phyloP scores from a whole-genome alignment of 1,284 basidiomycete species.

The Ceratobasidium sp. region DNA sequence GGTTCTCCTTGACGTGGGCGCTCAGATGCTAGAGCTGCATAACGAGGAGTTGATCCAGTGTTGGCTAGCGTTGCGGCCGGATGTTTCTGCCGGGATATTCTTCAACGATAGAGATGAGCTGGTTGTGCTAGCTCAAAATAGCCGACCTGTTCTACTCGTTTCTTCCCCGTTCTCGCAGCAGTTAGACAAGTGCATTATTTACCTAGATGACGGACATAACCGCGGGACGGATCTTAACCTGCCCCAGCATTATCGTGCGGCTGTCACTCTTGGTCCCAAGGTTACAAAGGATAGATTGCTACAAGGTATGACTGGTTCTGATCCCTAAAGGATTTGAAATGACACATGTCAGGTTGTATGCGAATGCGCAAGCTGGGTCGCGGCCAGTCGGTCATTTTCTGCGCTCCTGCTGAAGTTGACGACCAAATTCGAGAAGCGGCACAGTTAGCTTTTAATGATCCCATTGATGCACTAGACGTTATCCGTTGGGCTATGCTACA shows the following conservation, averaged over 20 bases:
- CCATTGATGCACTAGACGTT: constrained; percentile 15
- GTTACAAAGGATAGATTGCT: constrained; percentile 66
- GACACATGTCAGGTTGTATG: constrained; percentile 58
- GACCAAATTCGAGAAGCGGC: constrained; percentile 54
- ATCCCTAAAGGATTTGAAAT: constrained; percentile 50
- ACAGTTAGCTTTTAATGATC: background rate
- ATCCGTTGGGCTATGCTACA: constrained; percentile 37
- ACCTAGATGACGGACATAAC: constrained; percentile 69
- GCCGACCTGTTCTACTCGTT: constrained; percentile 55
- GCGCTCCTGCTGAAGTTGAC: constrained; percentile 62
- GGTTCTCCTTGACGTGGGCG: constrained; percentile 65
- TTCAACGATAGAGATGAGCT: constrained; percentile 61
- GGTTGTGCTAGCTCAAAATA: constrained; percentile 58
- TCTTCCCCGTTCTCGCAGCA: constrained; percentile 60
- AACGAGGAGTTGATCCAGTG: constrained; percentile 57
- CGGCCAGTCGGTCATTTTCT: constrained; percentile 64
- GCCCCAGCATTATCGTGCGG: constrained; percentile 59
- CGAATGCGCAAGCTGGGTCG: constrained; percentile 64
- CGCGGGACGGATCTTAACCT: constrained; percentile 67
- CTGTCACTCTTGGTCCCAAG: constrained; percentile 64
- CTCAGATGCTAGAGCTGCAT: constrained; percentile 65
- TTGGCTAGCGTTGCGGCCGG: constrained; percentile 59
- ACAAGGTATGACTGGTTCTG: constrained; percentile 58
- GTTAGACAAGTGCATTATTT: constrained; percentile 61
- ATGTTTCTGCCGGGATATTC: constrained; percentile 60